Evolutionary conservation across 306 rosid species (phyloP).

Genomic region (Ochetophila trinervis): DNA sequence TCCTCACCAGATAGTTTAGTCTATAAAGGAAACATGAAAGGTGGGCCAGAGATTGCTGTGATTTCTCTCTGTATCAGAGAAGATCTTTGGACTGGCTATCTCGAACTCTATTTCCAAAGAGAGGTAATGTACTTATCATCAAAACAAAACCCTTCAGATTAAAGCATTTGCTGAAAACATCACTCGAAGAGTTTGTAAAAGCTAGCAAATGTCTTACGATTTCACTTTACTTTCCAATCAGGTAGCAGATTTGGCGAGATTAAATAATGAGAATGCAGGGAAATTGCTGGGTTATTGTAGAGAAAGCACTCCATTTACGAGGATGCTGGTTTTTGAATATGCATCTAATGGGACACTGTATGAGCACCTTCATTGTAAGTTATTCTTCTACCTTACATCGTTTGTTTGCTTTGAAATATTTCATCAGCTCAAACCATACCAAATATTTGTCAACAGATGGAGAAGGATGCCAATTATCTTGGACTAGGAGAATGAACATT

Average conservation of each 20-base stretch:
- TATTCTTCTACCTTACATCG: slow-evolving; percentile 12
- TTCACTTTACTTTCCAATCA: slow-evolving; percentile 28
- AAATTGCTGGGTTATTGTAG: slow-evolving; percentile 86
- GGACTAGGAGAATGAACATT: slow-evolving; percentile 90
- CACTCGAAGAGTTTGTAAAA: neutral
- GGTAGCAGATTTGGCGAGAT: slow-evolving; percentile 89
- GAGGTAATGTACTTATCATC: slow-evolving; percentile 46
- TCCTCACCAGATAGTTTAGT: slow-evolving; percentile 95
- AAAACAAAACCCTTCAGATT: neutral
- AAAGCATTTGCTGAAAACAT: slow-evolving; percentile 21
- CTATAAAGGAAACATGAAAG: slow-evolving; percentile 88
- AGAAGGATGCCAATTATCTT: slow-evolving; percentile 86
- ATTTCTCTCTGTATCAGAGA: slow-evolving; percentile 86
- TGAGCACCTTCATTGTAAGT: slow-evolving; percentile 87
- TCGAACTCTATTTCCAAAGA: slow-evolving; percentile 86
- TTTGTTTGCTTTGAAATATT: slow-evolving; percentile 10
- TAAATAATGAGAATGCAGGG: slow-evolving; percentile 74
- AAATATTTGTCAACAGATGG: slow-evolving; percentile 48
- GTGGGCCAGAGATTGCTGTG: slow-evolving; percentile 95
- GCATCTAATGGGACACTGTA: slow-evolving; percentile 91
- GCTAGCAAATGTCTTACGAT: neutral
- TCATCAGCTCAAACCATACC: slow-evolving; percentile 26
- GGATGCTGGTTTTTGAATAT: slow-evolving; percentile 94
- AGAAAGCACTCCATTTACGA: slow-evolving; percentile 80
- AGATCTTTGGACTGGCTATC: slow-evolving; percentile 90